Conservation (phyloP, 768 basidiomycete species). For the Ramaria rubella region DNA sequence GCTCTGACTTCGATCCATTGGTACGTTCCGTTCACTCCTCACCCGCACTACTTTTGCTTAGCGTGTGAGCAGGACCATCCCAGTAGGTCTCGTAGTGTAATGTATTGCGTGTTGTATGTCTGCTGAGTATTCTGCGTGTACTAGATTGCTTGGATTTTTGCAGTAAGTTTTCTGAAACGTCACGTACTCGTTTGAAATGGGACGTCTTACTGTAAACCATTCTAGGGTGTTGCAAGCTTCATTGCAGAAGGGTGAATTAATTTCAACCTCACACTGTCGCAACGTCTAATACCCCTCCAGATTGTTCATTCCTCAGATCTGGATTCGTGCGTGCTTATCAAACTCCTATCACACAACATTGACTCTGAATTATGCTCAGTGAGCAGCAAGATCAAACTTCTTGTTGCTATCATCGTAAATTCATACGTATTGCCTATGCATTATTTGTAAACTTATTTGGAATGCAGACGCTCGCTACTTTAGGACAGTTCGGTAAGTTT, state of each 20-base stretch:
- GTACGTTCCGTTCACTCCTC: neutral
- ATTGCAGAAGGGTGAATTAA: neutral
- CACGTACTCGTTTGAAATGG: neutral
- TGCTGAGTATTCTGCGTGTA: neutral
- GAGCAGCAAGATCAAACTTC: neutral
- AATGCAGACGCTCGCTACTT: neutral
- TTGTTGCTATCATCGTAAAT: neutral
- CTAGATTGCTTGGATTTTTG: neutral
- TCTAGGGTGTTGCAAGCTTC: neutral
- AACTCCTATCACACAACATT: neutral
- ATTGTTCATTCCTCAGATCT: constrained; percentile 1
- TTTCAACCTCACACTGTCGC: neutral
- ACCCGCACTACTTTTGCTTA: neutral
- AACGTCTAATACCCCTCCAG: neutral
- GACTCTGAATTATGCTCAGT: neutral
- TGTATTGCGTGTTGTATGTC: neutral
- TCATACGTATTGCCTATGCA: neutral
- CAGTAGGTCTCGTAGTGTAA: neutral
- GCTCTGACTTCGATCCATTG: neutral
- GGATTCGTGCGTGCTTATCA: neutral
- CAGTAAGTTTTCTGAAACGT: neutral
- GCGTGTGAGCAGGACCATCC: neutral
- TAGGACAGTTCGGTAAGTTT: neutral
- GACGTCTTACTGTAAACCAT: neutral
- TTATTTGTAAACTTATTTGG: neutral